A percentile compares a stretch with the other conserved stretches of the same genome.
Evolutionary conservation across 192 early-diverging fungal genomes (phyloP).

Genomic region (Radiomyces spectabilis): DNA sequence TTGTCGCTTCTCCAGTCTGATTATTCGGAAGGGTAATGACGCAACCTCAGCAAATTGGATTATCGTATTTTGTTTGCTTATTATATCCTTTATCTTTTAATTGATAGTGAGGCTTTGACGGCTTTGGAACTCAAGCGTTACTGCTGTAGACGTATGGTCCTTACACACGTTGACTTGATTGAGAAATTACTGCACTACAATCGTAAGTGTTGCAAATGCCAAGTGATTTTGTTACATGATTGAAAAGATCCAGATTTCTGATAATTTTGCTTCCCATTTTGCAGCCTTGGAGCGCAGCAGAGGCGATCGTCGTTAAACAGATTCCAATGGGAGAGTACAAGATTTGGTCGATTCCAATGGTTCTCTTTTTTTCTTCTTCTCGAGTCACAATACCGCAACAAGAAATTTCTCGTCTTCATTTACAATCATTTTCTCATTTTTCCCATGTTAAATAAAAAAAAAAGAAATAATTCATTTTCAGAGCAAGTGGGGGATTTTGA

Average conservation of each 20-base stretch:
- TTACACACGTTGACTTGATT: constrained; percentile 97
- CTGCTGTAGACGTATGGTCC: constrained; percentile 96
- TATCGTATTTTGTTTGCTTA: neutral
- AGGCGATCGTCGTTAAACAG: constrained; percentile 3
- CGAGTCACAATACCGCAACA: too few species aligned
- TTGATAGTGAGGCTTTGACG: constrained; percentile 64
- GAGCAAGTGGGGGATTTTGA: too few species aligned
- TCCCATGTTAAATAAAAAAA: too few species aligned
- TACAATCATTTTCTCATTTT: too few species aligned
- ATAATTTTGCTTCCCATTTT: neutral
- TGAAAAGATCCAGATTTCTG: neutral
- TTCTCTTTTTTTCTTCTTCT: neutral
- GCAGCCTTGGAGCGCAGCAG: constrained; percentile 21
- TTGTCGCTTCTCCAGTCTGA: constrained; percentile 71
- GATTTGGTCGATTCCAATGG: too few species aligned
- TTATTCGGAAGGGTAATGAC: constrained; percentile 66
- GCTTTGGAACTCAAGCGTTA: constrained; percentile 76
- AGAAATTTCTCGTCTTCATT: too few species aligned
- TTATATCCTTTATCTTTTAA: constrained; percentile 2
- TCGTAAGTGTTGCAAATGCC: constrained; percentile 36
- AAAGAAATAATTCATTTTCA: too few species aligned
- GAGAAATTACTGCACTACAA: constrained; percentile 97
- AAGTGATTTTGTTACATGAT: neutral
- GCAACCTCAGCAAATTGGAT: neutral
- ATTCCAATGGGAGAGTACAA: neutral